Base-by-base conservation (phyloP, 2,329 filamentous ascomycete species). In the Hymenoscyphus occultus region DNA sequence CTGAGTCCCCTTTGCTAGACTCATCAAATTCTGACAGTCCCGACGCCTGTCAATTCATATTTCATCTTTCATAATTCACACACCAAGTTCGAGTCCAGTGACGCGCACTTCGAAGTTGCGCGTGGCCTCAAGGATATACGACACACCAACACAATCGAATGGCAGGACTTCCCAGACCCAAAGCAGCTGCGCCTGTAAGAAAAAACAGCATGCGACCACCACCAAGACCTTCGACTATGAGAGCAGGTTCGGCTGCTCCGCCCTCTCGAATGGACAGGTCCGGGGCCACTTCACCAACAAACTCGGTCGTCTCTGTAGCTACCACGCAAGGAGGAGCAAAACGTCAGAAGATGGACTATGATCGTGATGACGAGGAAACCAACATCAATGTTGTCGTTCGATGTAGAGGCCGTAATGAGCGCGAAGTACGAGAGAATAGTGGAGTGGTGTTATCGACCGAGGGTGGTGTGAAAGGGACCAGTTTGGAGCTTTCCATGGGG, bases 381-480 rank as follows among this genome's bases (percentile, higher is more conserved):
- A 99, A 97, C 76, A 99, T 99, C 78, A 95, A 96, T 76, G 95
- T 99, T 58, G 93, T 98, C 40, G 96, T 99, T 65, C 86, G 95
- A 69, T 99, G 94, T 80, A 86, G 95, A 71, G 95, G 94, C 5
- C 90, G 95, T 69, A 98, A 91, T 76, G 91, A 97, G 71, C 89
- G 94, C 71, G 95, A 99, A 79, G 88, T 97, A 62, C 86, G 88
- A 71, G 95, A 99, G 77, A 99, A 97, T 78, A 97, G 93, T 76
- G 91, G 92, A 48, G 93, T 98, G 1, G 93, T 98, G 1, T 87
- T 99, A 10, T 88, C 85, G 31, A 94, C 93, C 3, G 91, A 95
- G 71, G 93, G 92, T n/a, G 93, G 92, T n/a, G 88, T 92, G 67
- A 94, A 91, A 78, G 93, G 93, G 56, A 92, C 90, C 74, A 85